Percentiles rank a stretch among this genome's conserved stretches.
Conservation (phyloP, 1,284 basidiomycete genomes). For the Sporisorium reilianum region DNA sequence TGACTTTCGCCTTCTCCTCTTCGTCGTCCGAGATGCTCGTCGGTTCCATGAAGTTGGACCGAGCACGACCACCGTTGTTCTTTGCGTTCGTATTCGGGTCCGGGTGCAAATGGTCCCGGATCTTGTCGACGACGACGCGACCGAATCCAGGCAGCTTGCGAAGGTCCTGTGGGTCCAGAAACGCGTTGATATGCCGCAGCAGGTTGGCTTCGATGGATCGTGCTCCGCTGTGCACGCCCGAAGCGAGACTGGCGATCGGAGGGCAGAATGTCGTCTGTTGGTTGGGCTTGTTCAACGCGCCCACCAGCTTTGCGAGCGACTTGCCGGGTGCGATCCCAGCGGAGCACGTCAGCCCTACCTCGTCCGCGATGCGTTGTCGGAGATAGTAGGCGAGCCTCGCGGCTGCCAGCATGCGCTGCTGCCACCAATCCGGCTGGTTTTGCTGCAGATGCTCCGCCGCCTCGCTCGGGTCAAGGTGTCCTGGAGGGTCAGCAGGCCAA, state of each 20-base stretch:
- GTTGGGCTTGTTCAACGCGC: constrained; percentile 67
- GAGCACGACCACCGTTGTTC: constrained; percentile 1
- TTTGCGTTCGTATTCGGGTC: background rate
- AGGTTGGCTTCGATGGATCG: constrained; percentile 10
- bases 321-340: constrained; percentile 69
- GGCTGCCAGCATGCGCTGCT: constrained; percentile 49
- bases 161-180: constrained; percentile 64
- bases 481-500: constrained; percentile 31
- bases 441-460: constrained; percentile 18
- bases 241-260: constrained; percentile 1
- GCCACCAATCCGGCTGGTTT: constrained; percentile 37
- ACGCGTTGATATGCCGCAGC: constrained; percentile 47
- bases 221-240: background rate
- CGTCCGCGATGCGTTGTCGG: constrained; percentile 58
- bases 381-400: constrained; percentile 68
- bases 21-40: constrained; percentile 27
- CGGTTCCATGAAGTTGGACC: constrained; percentile 32
- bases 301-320: constrained; percentile 68
- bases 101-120: constrained; percentile 36
- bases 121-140: constrained; percentile 43
- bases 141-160: constrained; percentile 61
- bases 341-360: constrained; percentile 68
- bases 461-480: constrained; percentile 23
- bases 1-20: constrained; percentile 15
- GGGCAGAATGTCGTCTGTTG: constrained; percentile 64